phyloP scores from a whole-genome alignment of 129 eudicot species.

The Flaveria robusta region DNA sequence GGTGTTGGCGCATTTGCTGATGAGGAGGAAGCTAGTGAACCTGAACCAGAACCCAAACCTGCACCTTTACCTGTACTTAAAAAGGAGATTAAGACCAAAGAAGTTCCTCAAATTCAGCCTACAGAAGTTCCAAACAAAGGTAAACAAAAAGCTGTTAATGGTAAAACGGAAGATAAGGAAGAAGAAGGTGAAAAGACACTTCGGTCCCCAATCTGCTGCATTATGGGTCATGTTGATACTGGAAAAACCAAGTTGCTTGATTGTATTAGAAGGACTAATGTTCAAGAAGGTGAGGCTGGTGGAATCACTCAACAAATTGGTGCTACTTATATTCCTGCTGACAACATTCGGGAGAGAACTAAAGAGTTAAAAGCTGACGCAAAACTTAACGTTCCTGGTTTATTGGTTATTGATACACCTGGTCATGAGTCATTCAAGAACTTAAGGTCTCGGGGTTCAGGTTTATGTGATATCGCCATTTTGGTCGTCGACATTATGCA shows the following conservation, averaged over 20 bases:
- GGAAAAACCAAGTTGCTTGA: constrained; percentile 97
- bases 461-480: constrained; percentile 92
- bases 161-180: constrained; percentile 41
- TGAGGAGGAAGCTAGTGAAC: constrained; percentile 71
- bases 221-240: constrained; percentile 98
- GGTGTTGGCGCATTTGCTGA: constrained; percentile 74
- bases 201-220: constrained; percentile 96
- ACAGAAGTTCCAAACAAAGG: constrained; percentile 41
- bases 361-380: constrained; percentile 97
- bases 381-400: constrained; percentile 82
- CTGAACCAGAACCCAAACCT: constrained; percentile 51
- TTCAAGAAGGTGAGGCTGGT: constrained; percentile 99
- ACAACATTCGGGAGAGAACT: constrained; percentile 88
- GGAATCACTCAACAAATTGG: constrained; percentile 99
- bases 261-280: constrained; percentile 93
- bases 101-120: constrained; percentile 26
- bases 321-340: constrained; percentile 94
- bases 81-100: constrained; percentile 50
- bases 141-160: constrained; percentile 33
- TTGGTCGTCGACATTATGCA: constrained; percentile 98
- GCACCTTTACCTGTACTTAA: constrained; percentile 46
- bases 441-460: constrained; percentile 91
- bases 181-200: constrained; percentile 53
- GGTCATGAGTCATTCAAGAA: constrained; percentile 95
- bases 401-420: constrained; percentile 94